Evolutionary conservation across 75 land plant genomes (phyloP), one percentile per base, ranked within the genome.

Genomic region (Pinus taeda): DNA sequence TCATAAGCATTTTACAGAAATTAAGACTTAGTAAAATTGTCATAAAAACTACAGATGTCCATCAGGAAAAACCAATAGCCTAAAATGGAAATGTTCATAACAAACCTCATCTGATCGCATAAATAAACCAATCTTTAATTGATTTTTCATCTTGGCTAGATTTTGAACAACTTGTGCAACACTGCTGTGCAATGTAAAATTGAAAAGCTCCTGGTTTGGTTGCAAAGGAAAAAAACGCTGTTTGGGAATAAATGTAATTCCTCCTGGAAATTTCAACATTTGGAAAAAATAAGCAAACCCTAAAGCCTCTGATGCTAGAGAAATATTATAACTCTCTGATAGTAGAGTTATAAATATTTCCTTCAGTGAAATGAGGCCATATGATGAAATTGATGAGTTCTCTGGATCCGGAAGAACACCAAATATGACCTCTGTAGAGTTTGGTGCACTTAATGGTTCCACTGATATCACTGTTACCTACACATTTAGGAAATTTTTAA

Each of bases 191-290:
- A 78, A 42, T 5, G 79, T 78, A 56, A 78, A 78, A 21, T 78
- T 78, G 74, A 78, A 71, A 20, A 78, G 75, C 42, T 71, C n/a
- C 3, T 57, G 59, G 22, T 20, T 24, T 71, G 5, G 57, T 24
- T 73, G 21, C 57, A 78, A 36, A 20, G 79, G 55, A 57, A 72
- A 78, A 57, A 73, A 75, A 33, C 49, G 33, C 39, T 78, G 79
- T 78, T 49, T 56, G 15, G 79, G 79, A 29, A 78, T 57, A 45
- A 78, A 53, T 72, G 79, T 78, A 57, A 78, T 78, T 72, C 79
- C 79, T 45, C 79, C 79, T 18, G 79, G 79, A 71, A 78, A 78
- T n/a, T 78, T 73, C 29, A 78, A 24, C 59, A 78, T 24, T 78
- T 78, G 42, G 39, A 78, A 78, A 71, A 56, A 57, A 55, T 57